Evolutionary conservation across 2,329 filamentous ascomycete genomes (phyloP).

Genomic region (Phyllosticta capitalensis): DNA sequence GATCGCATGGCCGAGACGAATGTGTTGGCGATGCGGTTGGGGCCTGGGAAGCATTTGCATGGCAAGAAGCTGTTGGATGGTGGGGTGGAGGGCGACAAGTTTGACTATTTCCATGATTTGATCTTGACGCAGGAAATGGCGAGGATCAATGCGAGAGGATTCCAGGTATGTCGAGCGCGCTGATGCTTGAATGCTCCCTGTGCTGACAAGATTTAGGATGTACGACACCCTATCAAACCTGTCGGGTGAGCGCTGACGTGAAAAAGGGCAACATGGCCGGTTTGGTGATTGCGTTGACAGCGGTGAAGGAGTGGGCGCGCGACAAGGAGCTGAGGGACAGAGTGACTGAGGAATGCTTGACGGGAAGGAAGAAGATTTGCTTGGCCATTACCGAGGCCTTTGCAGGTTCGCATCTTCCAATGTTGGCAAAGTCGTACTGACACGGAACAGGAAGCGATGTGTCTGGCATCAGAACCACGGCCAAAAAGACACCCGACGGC

Average conservation of each 20-base stretch:
- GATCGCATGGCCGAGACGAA: constrained; percentile 67
- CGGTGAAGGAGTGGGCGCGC: constrained; percentile 67
- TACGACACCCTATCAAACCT: neutral
- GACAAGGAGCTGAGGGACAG: constrained; percentile 56
- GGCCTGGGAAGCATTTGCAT: constrained; percentile 72
- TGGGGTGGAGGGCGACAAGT: constrained; percentile 60
- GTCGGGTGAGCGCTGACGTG: neutral
- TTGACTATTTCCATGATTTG: constrained; percentile 81
- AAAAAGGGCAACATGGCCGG: constrained; percentile 59
- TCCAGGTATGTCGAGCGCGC: constrained; percentile 56
- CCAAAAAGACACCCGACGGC: constrained; percentile 33
- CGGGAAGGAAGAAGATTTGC: constrained; percentile 79
- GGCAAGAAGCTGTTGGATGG: constrained; percentile 59
- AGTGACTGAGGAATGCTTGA: constrained; percentile 63
- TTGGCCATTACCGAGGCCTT: constrained; percentile 84
- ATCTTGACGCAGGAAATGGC: constrained; percentile 65
- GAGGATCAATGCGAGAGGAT: constrained; percentile 64
- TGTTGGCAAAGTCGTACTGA: neutral
- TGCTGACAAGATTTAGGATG: neutral
- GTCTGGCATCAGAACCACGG: constrained; percentile 68
- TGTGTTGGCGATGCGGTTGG: constrained; percentile 71
- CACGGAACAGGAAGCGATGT: constrained; percentile 58
- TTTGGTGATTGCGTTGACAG: constrained; percentile 74
- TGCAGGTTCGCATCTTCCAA: constrained; percentile 33
- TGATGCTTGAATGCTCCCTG: neutral